Conservation (phyloP, 2,329 filamentous ascomycete species). For the Zymoseptoria brevis region DNA sequence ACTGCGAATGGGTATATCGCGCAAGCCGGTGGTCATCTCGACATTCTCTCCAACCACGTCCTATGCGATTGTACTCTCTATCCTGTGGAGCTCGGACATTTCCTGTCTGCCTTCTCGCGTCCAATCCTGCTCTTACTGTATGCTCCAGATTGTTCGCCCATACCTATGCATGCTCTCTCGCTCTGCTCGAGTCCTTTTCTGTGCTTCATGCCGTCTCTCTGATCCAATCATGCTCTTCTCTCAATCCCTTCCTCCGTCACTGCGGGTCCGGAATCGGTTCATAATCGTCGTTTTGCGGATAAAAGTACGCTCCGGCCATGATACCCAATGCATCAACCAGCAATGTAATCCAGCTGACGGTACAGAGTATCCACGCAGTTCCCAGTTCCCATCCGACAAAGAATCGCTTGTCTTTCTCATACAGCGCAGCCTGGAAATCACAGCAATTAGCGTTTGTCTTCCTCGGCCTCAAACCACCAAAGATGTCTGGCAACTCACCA, state of each 20-base stretch:
- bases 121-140: background rate
- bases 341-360: slow-evolving; percentile 51
- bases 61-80: background rate
- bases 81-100: background rate
- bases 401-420: slow-evolving; percentile 76
- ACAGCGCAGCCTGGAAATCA: slow-evolving; percentile 64
- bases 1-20: background rate
- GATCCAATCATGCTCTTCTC: background rate
- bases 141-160: background rate
- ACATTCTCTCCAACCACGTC: background rate
- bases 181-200: background rate
- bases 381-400: slow-evolving; percentile 75
- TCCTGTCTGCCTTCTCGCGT: background rate
- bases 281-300: slow-evolving; percentile 79
- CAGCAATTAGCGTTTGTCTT: slow-evolving; percentile 5
- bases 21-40: background rate
- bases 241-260: background rate
- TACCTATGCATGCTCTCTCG: background rate
- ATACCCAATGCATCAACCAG: slow-evolving; percentile 51
- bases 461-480: slow-evolving; percentile 1
- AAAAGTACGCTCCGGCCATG: slow-evolving; percentile 56
- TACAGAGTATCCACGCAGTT: slow-evolving; percentile 65
- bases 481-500: slow-evolving; percentile 50
- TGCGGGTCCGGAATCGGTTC: slow-evolving; percentile 51
- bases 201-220: too few species aligned